Conservation (phyloP, 2,329 filamentous ascomycete species). For the Scytalidium sp. region DNA sequence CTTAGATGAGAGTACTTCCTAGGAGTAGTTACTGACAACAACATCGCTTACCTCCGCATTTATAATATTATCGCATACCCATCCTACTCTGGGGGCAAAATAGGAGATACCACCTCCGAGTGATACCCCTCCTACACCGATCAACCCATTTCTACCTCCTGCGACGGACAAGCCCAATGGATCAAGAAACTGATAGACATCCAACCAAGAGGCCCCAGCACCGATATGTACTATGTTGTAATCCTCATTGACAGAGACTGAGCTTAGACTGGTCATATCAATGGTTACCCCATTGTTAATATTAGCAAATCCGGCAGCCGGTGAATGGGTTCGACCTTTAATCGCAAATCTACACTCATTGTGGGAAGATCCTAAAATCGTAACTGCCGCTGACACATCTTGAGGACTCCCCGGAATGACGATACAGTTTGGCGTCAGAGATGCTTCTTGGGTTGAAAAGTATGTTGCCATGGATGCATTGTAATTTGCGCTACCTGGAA, state of each 20-base stretch:
- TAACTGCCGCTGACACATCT: conserved; percentile 4
- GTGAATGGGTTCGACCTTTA: conserved; percentile 3
- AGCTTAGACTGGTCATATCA: conserved; percentile 7
- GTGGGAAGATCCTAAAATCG: background rate
- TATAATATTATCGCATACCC: conserved; percentile 16
- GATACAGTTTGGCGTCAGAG: conserved; percentile 4
- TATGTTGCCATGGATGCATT: background rate
- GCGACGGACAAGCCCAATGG: background rate
- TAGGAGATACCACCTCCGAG: conserved; percentile 10
- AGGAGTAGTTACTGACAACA: conserved; percentile 38
- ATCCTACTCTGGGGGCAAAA: conserved; percentile 13
- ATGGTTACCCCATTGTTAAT: conserved; percentile 10
- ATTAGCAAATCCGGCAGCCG: conserved; percentile 5
- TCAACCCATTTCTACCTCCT: background rate
- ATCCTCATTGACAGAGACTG: background rate
- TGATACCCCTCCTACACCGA: conserved; percentile 2
- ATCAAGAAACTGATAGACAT: conserved; percentile 4
- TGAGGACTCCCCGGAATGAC: conserved; percentile 2
- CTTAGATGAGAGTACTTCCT: conserved; percentile 51
- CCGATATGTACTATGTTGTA: conserved; percentile 2
- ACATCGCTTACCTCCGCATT: conserved; percentile 14
- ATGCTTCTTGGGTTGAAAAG: background rate
- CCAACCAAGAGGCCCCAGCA: conserved; percentile 2
- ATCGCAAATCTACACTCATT: conserved; percentile 6
- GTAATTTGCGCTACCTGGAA: conserved; percentile 3